These are phyloP conservation scores for Suillus subaureus DNA, from an alignment of 768 basidiomycete species.

Conservation along the genomic window DNA sequence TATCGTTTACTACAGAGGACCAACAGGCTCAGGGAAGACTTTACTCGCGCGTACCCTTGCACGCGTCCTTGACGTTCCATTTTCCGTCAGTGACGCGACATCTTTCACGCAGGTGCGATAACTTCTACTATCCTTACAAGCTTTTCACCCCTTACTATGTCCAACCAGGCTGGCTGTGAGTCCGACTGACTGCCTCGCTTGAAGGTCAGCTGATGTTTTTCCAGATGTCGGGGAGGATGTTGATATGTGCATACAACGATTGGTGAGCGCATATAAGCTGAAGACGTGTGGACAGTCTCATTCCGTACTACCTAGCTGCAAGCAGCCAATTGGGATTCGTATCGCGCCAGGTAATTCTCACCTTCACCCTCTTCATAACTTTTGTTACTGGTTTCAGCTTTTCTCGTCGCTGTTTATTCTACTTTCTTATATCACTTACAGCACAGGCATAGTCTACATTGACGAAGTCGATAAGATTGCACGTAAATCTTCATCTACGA, in stretches of 20 bases:
- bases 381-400: not conserved
- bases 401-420: not conserved
- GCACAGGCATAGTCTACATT: constrained; percentile 93
- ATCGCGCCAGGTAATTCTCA: constrained; percentile 68
- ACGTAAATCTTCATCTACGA: constrained; percentile 49
- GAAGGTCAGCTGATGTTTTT: constrained; percentile 12
- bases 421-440: constrained; percentile 32
- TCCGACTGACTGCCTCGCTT: constrained; percentile 15
- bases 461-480: constrained; percentile 97
- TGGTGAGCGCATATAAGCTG: constrained; percentile 43
- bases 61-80: constrained; percentile 88
- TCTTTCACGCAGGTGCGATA: constrained; percentile 81
- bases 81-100: constrained; percentile 92
- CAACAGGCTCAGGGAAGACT: constrained; percentile 91
- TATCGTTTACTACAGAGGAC: constrained; percentile 52
- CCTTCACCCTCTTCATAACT: constrained; percentile 8
- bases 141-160: constrained; percentile 15
- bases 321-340: constrained; percentile 87
- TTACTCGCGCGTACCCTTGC: constrained; percentile 91
- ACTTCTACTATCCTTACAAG: constrained; percentile 6
- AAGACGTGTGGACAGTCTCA: constrained; percentile 9
- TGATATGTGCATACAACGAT: constrained; percentile 84
- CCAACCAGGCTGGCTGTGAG: constrained; percentile 69
- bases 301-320: constrained; percentile 57
- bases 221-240: constrained; percentile 96